phyloP scores from a whole-genome alignment of 768 basidiomycete genomes.

The Mycena sanguinolenta region DNA sequence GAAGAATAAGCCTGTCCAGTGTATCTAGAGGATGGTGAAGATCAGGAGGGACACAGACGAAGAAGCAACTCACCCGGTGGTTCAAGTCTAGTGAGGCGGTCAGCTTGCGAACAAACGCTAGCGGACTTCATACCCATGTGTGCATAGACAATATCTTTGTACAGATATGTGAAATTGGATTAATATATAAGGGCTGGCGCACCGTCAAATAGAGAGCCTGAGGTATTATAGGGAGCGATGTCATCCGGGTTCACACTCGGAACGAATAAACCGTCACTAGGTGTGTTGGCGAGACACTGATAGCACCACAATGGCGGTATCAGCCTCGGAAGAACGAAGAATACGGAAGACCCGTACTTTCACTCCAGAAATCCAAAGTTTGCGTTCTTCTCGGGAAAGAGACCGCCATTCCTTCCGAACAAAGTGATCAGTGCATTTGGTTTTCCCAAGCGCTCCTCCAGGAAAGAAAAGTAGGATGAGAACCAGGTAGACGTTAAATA shows the following conservation, averaged over 20 bases:
- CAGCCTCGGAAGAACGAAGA: neutral
- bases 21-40: neutral
- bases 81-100: neutral
- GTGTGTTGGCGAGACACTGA: neutral
- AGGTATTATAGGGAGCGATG: neutral
- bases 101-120: neutral
- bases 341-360: neutral
- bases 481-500: too few relatives aligned
- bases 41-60: neutral
- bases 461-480: too few relatives aligned
- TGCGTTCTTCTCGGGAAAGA: neutral
- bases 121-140: neutral
- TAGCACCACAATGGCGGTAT: neutral
- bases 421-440: neutral
- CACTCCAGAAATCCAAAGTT: neutral
- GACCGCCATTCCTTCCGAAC: neutral
- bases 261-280: neutral
- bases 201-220: neutral
- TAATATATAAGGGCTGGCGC: too few relatives aligned
- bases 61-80: neutral
- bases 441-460: too few relatives aligned
- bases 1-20: slow-evolving; percentile 30
- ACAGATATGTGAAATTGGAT: neutral
- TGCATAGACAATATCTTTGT: neutral
- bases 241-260: neutral